A percentile compares a stretch with the other conserved stretches of the same genome.
Conservation (phyloP, 352 stramenopile species). For the Phytophthora cajani region DNA sequence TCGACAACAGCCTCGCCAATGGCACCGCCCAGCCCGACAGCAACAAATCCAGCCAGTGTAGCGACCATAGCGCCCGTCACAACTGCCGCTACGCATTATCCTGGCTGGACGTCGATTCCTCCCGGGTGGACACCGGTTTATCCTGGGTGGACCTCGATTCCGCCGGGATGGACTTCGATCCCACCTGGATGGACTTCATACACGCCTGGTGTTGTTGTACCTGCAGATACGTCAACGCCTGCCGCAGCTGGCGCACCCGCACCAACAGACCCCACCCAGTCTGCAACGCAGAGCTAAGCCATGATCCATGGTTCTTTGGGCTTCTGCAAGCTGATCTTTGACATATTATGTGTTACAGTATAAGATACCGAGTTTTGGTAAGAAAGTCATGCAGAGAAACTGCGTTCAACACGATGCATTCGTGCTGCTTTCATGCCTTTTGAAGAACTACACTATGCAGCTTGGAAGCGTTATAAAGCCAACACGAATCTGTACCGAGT, state of each 20-base stretch:
- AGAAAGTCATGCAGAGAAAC: too few species aligned
- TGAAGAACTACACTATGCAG: not conserved
- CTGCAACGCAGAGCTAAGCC: slow-evolving; percentile 20
- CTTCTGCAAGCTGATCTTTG: not conserved
- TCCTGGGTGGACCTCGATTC: slow-evolving; percentile 21
- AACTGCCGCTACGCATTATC: slow-evolving; percentile 12
- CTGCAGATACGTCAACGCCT: slow-evolving; percentile 4
- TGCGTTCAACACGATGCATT: too few species aligned
- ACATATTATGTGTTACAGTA: not conserved
- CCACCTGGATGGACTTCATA: slow-evolving; percentile 35
- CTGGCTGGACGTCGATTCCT: slow-evolving; percentile 27
- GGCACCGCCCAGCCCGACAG: not conserved
- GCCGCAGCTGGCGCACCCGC: slow-evolving; percentile 2
- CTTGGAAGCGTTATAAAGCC: not conserved
- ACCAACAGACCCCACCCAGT: slow-evolving; percentile 17
- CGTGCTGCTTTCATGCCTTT: too few species aligned
- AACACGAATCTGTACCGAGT: too few species aligned
- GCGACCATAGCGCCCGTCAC: slow-evolving; percentile 7
- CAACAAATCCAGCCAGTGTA: slow-evolving; percentile 4
- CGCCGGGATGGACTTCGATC: slow-evolving; percentile 25
- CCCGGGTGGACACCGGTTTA: slow-evolving; percentile 24
- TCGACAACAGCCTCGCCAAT: slow-evolving; percentile 8
- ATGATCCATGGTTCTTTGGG: not conserved
- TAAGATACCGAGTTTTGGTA: too few species aligned
- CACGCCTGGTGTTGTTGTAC: slow-evolving; percentile 30